Evolutionary conservation across 139 green algal species (phyloP), one percentile per base, ranked within the genome.

Genomic region (Coelastrella sp.): DNA sequence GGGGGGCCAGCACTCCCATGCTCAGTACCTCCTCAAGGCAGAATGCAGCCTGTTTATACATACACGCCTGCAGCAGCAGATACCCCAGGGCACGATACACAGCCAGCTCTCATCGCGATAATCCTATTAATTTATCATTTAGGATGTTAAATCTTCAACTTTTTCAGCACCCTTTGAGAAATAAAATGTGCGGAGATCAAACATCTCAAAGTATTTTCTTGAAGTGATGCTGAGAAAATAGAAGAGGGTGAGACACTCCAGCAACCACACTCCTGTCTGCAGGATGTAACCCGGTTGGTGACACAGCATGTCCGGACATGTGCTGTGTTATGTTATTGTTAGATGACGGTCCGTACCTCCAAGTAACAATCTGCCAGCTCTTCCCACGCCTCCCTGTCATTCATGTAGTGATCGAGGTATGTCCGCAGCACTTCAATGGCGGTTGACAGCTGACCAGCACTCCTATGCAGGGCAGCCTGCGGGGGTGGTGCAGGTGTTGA

Each of bases 1-100:
- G 84, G 22, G 94, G 87, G 73, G 95, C 91, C 73, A 49, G 74
- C 0, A 96, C 94, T 8, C 89, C 74, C 61, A 96, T 93, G 91
- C 97, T 92, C n/a, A 99, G 84, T 22, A 98, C 90, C 95, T 99
- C 97, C 89, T 99, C 97, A 56, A 96, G 93, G 93, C 96, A 98
- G 87, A 97, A 97, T 0, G 94, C 93, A 1, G 97, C 97, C 89
- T 99, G 95, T n/a, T 93, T 92, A 93, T 96, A 98, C 91, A 96
- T 93, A 24, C 93, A 81, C 0, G 85, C 74, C 85, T 90, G 58
- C 70, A 61, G 8, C 17, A 20, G 25, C 74, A 81, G 35, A 49
- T 49, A 24, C 72, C 9, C 12, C 22, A 0, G 72, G 35, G 35
- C 35, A 49, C 35, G 35, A 49, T 49, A 49, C 35, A 49, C 35